Conservation (phyloP, 768 basidiomycete genomes). For the Lactarius quietus region DNA sequence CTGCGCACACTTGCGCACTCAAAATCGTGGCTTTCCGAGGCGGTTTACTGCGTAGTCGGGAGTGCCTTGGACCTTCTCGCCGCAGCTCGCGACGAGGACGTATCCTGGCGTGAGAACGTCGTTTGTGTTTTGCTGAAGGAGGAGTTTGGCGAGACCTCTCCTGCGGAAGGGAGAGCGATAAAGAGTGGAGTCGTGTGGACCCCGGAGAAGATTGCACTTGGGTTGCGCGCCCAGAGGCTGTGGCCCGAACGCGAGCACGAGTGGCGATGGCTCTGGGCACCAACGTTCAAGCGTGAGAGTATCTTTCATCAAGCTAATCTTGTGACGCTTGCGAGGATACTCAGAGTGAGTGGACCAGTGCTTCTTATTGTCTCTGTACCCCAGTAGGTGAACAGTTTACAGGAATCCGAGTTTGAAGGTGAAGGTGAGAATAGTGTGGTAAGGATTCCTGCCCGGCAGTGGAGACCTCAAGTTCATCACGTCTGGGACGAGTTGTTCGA, state of each 20-base stretch:
- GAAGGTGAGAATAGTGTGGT: constrained; percentile 50
- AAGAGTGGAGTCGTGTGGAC: constrained; percentile 57
- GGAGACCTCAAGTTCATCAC: constrained; percentile 92
- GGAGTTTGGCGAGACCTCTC: constrained; percentile 45
- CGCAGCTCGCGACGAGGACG: constrained; percentile 43
- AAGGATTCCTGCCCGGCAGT: constrained; percentile 52
- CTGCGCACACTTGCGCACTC: constrained; percentile 70
- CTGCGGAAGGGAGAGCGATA: background rate
- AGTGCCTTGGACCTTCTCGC: constrained; percentile 57
- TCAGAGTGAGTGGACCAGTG: constrained; percentile 57
- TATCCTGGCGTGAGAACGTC: constrained; percentile 70
- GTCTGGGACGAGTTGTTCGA: constrained; percentile 87
- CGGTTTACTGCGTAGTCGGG: constrained; percentile 80
- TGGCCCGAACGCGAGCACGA: constrained; percentile 50
- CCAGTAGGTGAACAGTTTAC: background rate
- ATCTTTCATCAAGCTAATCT: constrained; percentile 73
- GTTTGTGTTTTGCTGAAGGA: constrained; percentile 46
- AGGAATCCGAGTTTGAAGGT: constrained; percentile 45
- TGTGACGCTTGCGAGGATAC: constrained; percentile 62
- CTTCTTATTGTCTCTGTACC: background rate
- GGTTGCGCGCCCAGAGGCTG: constrained; percentile 61
- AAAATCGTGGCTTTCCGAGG: constrained; percentile 90
- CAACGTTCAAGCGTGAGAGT: constrained; percentile 73
- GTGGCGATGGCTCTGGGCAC: constrained; percentile 63
- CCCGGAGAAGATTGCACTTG: constrained; percentile 83